Conservation (phyloP, 805 yeast genomes). For the Lipomyces japonicus region DNA sequence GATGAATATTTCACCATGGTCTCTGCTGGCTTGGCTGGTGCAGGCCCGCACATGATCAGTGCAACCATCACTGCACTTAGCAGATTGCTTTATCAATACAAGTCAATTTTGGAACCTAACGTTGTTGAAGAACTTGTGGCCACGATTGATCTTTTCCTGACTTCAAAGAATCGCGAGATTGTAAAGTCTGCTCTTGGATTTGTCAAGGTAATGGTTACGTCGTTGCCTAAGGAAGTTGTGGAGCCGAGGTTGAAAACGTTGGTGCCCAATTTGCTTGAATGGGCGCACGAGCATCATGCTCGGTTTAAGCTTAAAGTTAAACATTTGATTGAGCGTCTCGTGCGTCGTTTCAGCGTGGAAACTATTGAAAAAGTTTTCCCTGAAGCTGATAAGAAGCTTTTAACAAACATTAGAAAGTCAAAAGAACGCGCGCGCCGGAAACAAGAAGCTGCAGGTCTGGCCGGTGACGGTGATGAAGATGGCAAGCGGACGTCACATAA, state of each 20-base stretch:
- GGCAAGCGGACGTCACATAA: constrained; percentile 28
- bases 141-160: constrained; percentile 83
- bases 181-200: constrained; percentile 93
- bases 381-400: constrained; percentile 78
- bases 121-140: constrained; percentile 70
- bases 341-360: constrained; percentile 88
- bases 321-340: constrained; percentile 85
- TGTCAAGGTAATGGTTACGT: constrained; percentile 80
- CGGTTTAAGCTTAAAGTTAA: constrained; percentile 90
- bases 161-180: constrained; percentile 87
- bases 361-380: constrained; percentile 81
- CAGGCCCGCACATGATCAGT: constrained; percentile 91
- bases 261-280: constrained; percentile 69
- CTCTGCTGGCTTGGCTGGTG: constrained; percentile 93
- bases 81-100: constrained; percentile 75
- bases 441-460: constrained; percentile 38
- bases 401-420: constrained; percentile 79
- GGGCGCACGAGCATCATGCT: constrained; percentile 96
- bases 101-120: constrained; percentile 51
- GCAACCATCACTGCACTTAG: constrained; percentile 92
- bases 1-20: constrained; percentile 88
- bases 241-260: constrained; percentile 62
- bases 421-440: constrained; percentile 81
- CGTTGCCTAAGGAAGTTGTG: constrained; percentile 75
- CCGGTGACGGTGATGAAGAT: constrained; percentile 37